Percentiles rank a stretch among this genome's conserved stretches.
phyloP scores from a whole-genome alignment of 2,329 filamentous ascomycete genomes.

The Aspergillus novoparasiticus region DNA sequence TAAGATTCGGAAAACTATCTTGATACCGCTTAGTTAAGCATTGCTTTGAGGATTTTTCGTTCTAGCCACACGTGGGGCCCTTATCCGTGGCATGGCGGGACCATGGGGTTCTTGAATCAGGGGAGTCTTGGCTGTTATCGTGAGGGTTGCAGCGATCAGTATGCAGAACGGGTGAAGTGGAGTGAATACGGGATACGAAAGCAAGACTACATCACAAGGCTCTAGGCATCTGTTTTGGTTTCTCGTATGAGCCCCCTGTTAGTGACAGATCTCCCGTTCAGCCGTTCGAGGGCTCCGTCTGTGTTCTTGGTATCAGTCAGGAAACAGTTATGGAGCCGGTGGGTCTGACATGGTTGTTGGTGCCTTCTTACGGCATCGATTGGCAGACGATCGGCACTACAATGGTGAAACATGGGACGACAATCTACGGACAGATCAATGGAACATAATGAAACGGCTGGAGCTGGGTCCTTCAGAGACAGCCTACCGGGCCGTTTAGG shows the following conservation, averaged over 20 bases:
- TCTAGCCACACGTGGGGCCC: not conserved
- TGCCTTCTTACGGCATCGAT: not conserved
- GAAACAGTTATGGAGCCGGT: not conserved
- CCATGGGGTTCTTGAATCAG: not conserved
- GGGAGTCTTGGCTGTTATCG: not conserved
- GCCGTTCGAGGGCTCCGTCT: not conserved
- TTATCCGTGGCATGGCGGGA: not conserved
- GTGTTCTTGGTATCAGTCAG: not conserved
- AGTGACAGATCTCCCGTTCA: not conserved
- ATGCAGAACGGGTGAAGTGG: not conserved
- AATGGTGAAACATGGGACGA: not conserved
- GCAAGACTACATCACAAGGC: not conserved
- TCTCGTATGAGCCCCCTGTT: not conserved
- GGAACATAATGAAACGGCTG: conserved; percentile 1
- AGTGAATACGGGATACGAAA: not conserved
- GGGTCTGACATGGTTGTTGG: not conserved
- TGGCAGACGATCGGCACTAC: not conserved
- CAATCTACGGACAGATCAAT: not conserved
- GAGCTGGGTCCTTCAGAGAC: not conserved
- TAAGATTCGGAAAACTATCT: not conserved
- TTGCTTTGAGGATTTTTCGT: not conserved
- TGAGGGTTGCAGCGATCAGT: not conserved
- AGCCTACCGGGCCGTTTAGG: not conserved
- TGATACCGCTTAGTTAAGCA: not conserved
- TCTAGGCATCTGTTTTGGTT: not conserved